Conservation (phyloP, 2,329 filamentous ascomycete genomes). For the Claviceps sp. region DNA sequence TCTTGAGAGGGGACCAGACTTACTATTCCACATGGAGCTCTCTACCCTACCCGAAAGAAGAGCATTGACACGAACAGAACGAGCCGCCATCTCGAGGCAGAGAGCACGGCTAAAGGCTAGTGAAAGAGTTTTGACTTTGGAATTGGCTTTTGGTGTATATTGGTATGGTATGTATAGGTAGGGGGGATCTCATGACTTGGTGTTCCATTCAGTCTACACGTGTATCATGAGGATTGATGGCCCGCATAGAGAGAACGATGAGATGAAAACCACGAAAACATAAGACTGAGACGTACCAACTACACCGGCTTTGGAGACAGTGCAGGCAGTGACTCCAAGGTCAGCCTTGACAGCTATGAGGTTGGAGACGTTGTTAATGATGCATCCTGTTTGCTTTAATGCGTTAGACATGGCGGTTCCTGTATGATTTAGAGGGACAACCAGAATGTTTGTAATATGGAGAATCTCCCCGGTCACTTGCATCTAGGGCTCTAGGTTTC, state of each 20-base stretch:
- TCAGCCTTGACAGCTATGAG: constrained; percentile 58
- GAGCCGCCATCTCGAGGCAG: constrained; percentile 45
- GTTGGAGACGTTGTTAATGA: constrained; percentile 65
- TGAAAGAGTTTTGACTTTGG: constrained; percentile 3
- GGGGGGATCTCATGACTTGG: neutral
- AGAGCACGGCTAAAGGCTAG: constrained; percentile 56
- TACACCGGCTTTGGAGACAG: constrained; percentile 69
- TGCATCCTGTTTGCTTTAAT: constrained; percentile 36
- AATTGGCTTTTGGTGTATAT: neutral
- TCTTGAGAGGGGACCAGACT: constrained; percentile 14
- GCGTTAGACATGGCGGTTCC: neutral
- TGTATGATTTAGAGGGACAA: too few species aligned
- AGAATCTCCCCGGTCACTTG: constrained; percentile 8
- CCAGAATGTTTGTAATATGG: neutral
- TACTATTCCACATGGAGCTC: constrained; percentile 67
- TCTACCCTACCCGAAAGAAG: constrained; percentile 74
- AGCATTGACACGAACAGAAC: constrained; percentile 61
- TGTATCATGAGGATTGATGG: neutral
- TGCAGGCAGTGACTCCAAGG: constrained; percentile 58
- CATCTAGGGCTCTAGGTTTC: constrained; percentile 22
- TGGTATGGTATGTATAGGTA: constrained; percentile 7
- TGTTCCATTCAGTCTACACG: too few species aligned
- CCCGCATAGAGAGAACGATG: constrained; percentile 4
- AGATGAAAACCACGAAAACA: constrained; percentile 1
- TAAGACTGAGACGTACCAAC: constrained; percentile 36